These are phyloP conservation scores for Arachnomyces sp. DNA, from an alignment of 2,329 filamentous ascomycete species.

Conservation along the genomic window DNA sequence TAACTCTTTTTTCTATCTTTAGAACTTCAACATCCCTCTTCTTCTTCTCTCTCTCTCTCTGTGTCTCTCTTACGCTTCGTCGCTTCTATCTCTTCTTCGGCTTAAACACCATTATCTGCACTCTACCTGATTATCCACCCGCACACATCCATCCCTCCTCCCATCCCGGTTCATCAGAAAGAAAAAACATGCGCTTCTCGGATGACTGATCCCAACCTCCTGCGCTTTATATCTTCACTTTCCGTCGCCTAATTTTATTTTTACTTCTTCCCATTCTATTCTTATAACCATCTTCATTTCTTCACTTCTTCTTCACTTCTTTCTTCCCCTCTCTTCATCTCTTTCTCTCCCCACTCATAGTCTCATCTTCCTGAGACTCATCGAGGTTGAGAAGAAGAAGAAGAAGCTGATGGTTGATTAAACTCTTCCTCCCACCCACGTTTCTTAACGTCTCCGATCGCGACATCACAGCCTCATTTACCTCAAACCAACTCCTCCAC, in stretches of 20 bases:
- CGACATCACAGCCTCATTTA: constrained; percentile 4
- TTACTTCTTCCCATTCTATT: too few relatives aligned
- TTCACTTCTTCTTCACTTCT: too few relatives aligned
- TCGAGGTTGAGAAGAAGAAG: too few relatives aligned
- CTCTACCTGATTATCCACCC: neutral
- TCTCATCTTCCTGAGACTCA: too few relatives aligned
- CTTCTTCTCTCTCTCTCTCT: constrained; percentile 7
- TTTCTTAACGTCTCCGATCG: neutral
- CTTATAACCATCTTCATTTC: neutral
- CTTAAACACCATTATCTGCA: neutral
- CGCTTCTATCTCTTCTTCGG: neutral
- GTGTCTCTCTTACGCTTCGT: neutral
- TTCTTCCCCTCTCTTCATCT: too few relatives aligned
- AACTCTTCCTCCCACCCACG: neutral
- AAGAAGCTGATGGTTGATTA: neutral
- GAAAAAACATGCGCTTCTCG: neutral
- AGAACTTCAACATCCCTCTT: constrained; percentile 14
- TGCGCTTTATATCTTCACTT: constrained; percentile 8
- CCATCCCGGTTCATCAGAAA: too few relatives aligned
- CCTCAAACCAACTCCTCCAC: too few relatives aligned
- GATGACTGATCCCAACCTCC: neutral
- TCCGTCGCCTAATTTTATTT: too few relatives aligned
- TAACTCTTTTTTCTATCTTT: constrained; percentile 15
- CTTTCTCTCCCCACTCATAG: too few relatives aligned
- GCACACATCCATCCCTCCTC: neutral